Evolutionary conservation across 2,329 filamentous ascomycete genomes (phyloP).

Genomic region (Juglanconis sp.): DNA sequence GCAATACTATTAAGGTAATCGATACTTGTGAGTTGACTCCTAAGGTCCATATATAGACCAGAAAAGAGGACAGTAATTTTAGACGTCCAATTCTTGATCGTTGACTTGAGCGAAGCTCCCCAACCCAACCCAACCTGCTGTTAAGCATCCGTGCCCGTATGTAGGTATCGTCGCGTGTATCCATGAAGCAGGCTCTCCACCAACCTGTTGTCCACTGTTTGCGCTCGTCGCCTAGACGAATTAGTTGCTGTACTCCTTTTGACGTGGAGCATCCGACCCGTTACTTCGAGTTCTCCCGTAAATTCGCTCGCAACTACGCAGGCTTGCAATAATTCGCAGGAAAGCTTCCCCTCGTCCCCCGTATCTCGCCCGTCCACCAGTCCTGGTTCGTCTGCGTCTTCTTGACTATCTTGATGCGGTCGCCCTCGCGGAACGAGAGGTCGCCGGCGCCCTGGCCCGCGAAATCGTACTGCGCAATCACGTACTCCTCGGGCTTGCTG

Average conservation of each 20-base stretch:
- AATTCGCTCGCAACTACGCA: slow-evolving; percentile 20
- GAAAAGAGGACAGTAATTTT: not conserved
- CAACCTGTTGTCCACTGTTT: too few relatives aligned
- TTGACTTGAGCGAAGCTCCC: not conserved
- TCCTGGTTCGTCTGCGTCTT: slow-evolving; percentile 78
- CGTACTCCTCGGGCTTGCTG: slow-evolving; percentile 51
- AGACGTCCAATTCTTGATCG: not conserved
- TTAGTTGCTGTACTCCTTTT: not conserved
- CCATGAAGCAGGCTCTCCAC: not conserved
- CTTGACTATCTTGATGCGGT: slow-evolving; percentile 72
- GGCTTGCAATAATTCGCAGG: slow-evolving; percentile 77
- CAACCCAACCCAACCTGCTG: not conserved
- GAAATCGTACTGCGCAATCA: slow-evolving; percentile 74
- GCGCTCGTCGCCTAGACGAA: not conserved
- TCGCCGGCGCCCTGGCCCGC: slow-evolving; percentile 67
- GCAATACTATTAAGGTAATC: not conserved
- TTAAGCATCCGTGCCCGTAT: not conserved
- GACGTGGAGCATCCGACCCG: not conserved
- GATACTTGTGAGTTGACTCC: not conserved
- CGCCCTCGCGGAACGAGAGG: slow-evolving; percentile 71
- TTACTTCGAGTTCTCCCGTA: not conserved
- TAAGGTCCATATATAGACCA: not conserved
- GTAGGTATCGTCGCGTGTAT: not conserved
- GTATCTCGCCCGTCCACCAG: slow-evolving; percentile 82
- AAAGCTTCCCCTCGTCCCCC: slow-evolving; percentile 67